Percentiles rank a stretch among this genome's conserved stretches.
Evolutionary conservation across 2,329 filamentous ascomycete species (phyloP).

Genomic region (Arthrobotrys sphaeroides): DNA sequence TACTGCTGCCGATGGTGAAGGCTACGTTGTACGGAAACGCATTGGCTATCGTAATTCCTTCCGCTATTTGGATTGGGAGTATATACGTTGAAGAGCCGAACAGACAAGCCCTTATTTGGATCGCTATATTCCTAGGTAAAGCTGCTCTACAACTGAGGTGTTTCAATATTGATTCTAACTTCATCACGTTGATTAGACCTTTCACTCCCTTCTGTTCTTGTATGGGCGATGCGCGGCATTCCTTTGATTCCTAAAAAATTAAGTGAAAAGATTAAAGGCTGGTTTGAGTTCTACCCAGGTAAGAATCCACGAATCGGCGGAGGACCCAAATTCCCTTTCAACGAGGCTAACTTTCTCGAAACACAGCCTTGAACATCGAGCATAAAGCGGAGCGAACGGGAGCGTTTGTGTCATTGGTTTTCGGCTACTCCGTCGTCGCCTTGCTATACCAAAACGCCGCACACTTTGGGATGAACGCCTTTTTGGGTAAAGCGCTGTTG

Average conservation of each 20-base stretch:
- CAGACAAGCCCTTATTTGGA: conserved; percentile 68
- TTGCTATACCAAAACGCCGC: conserved; percentile 69
- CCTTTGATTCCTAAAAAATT: conserved; percentile 30
- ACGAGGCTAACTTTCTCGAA: background rate
- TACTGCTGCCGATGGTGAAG: conserved; percentile 67
- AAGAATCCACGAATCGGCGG: conserved; percentile 55
- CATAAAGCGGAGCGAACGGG: conserved; percentile 72
- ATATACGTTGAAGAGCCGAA: conserved; percentile 68
- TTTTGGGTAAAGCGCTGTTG: conserved; percentile 71
- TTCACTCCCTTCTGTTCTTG: conserved; percentile 60
- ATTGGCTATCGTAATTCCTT: conserved; percentile 64
- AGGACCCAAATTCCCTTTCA: too few species aligned
- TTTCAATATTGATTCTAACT: background rate
- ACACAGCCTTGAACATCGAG: conserved; percentile 71
- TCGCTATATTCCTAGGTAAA: conserved; percentile 67
- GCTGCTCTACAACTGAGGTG: conserved; percentile 59
- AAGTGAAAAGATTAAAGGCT: conserved; percentile 14
- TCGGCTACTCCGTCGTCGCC: conserved; percentile 72
- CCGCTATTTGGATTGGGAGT: conserved; percentile 70
- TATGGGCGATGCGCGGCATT: conserved; percentile 57
- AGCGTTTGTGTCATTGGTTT: conserved; percentile 72
- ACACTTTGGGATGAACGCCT: conserved; percentile 67
- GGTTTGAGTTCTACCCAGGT: conserved; percentile 59
- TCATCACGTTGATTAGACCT: conserved; percentile 56
- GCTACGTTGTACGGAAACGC: conserved; percentile 59